Base-by-base conservation (phyloP, 75 land plant species). In the Picea glauca region DNA sequence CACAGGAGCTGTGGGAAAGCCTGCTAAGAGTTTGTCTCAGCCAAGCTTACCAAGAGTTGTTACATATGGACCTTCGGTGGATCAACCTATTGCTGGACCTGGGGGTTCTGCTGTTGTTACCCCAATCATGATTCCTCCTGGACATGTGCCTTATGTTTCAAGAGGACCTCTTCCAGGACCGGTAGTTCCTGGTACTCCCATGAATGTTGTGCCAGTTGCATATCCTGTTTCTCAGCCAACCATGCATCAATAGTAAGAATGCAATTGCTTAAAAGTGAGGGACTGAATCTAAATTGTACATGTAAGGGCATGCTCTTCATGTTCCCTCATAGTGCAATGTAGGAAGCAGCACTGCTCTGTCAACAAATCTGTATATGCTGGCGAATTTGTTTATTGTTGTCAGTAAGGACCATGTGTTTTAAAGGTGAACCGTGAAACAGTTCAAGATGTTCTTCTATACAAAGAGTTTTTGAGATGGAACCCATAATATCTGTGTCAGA, bases 21-120 rank as follows among this genome's bases (percentile, higher is more conserved):
- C 90, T 78, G 33, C 81, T 62, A 85, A 87, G 81, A 83, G 76
- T 56, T 61, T 81, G 1, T 23, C 82, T 76, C 80, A 38, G 40
- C 57, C 74, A 56, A 81, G 60, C 35, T 66, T 89, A 20, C 68
- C 88, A 13, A 86, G 82, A 17, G 82, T 82, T 57, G 82, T 60
- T 59, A 68, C 78, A 30, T 83, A 80, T 78, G 94, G 88, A 21
- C 58, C 91, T 75, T 81, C 88, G 3, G 79, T 92, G 17, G 92
- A 90, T 2, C 94, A 90, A 74, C 91, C 94, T 58, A 64, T 89
- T 58, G 88, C 84, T 50, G 86, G 88, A 21, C 88, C 90, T 26
- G 80, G 86, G 40, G 88, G 79, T 70, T 88, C 94, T 60, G 92
- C 92, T 26, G 92, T 92, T 74, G 94, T 92, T 35, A 92, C 94